phyloP scores from a whole-genome alignment of 768 basidiomycete genomes.

The Pholiota microspora region DNA sequence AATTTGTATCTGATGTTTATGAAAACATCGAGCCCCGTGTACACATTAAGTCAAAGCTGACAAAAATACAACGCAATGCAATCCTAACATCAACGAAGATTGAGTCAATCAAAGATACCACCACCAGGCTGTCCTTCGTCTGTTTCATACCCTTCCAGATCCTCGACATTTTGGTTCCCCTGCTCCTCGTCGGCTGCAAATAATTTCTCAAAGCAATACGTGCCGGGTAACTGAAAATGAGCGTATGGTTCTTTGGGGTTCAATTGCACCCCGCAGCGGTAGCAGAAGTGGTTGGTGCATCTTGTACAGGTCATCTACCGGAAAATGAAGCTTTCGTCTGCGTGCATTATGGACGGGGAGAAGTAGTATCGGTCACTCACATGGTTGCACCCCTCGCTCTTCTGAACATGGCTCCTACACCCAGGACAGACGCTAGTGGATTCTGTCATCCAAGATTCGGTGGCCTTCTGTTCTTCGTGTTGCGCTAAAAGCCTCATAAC shows the following conservation, averaged over 20 bases:
- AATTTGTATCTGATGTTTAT: no score
- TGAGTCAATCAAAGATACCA: no score
- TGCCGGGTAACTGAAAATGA: conserved; percentile 58
- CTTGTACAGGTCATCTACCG: conserved; percentile 79
- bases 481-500: conserved; percentile 56
- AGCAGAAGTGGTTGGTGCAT: conserved; percentile 80
- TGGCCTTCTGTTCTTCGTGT: conserved; percentile 73
- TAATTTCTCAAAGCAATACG: conserved; percentile 58
- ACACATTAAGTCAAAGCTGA: no score
- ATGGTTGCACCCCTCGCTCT: no score
- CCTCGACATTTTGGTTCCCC: conserved; percentile 43
- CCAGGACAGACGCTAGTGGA: conserved; percentile 74
- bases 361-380: conserved; percentile 48
- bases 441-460: conserved; percentile 66
- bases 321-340: no score
- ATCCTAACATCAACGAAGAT: no score
- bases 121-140: no score
- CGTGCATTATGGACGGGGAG: no score
- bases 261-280: conserved; percentile 65
- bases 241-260: conserved; percentile 51
- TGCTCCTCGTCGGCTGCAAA: conserved; percentile 51
- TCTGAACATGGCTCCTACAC: conserved; percentile 72
- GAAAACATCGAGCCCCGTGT: no score
- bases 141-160: no score
- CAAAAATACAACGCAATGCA: no score